Evolutionary conservation across 202 grass and related monocot genomes (phyloP).

Genomic region (Tripidium arundinaceum): DNA sequence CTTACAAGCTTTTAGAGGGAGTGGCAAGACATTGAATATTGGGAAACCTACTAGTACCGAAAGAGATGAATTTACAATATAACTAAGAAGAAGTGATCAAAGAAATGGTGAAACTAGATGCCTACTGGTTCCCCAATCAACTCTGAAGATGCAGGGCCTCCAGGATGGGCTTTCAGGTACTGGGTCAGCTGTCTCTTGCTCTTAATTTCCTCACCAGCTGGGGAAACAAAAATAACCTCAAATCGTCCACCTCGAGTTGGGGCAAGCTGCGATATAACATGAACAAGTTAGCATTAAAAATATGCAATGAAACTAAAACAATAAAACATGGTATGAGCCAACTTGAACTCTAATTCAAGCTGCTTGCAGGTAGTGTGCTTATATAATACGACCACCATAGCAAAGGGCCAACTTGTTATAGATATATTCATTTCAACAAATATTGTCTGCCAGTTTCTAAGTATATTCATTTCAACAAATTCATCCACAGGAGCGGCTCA

Average conservation of each 20-base stretch:
- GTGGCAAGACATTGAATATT: background rate
- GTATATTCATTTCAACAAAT: background rate
- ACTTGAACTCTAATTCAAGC: background rate
- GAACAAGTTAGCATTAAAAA: background rate
- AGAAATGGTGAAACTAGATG: constrained; percentile 23
- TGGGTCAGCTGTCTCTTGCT: constrained; percentile 65
- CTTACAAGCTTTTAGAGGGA: constrained; percentile 34
- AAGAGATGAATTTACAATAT: background rate
- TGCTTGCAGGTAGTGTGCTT: background rate
- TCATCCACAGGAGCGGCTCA: background rate
- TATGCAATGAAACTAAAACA: background rate
- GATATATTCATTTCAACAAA: background rate
- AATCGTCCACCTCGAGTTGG: constrained; percentile 44
- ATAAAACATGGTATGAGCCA: background rate
- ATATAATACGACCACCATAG: background rate
- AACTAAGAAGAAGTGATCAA: background rate
- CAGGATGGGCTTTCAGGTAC: constrained; percentile 63
- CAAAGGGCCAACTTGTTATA: background rate
- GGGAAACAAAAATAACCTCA: constrained; percentile 62
- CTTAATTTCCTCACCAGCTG: constrained; percentile 85
- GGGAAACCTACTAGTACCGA: background rate
- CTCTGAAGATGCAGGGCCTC: constrained; percentile 61
- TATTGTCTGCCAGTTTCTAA: background rate
- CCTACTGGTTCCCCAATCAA: constrained; percentile 78
- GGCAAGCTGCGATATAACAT: constrained; percentile 36